Conservation (phyloP, 257 asterid species). For the Solanum appendiculatum region DNA sequence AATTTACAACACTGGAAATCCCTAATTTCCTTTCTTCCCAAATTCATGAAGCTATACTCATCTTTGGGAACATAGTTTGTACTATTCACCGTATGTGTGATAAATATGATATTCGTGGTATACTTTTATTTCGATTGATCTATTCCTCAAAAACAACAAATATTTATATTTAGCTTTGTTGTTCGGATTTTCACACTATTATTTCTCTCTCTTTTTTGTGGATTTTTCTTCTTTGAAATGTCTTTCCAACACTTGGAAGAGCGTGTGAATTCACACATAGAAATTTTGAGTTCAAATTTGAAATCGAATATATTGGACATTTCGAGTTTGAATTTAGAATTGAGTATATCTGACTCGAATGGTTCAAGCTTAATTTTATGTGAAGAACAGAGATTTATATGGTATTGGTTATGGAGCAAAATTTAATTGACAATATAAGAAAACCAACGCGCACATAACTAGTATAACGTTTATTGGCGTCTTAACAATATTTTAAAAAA, state of each 20-base stretch:
- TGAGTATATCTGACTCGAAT: too few species aligned
- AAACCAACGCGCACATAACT: too few species aligned
- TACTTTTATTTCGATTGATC: not conserved
- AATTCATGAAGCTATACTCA: not conserved
- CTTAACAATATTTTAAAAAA: not conserved
- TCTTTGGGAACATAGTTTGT: not conserved
- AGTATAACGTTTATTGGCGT: not conserved
- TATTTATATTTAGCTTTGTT: not conserved
- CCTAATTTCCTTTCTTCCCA: not conserved
- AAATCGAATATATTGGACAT: too few species aligned
- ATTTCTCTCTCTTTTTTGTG: not conserved
- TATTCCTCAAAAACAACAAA: not conserved
- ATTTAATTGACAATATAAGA: not conserved
- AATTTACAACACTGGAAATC: not conserved
- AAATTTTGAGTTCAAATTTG: not conserved
- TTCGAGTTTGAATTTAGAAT: too few species aligned
- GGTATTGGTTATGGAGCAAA: not conserved
- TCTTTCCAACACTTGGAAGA: not conserved
- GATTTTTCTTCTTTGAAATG: not conserved
- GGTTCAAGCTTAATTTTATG: not conserved
- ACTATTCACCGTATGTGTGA: not conserved
- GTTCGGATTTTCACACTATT: not conserved
- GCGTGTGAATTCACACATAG: not conserved
- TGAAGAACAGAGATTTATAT: not conserved
- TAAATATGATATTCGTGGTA: not conserved